A percentile compares a stretch with the other conserved stretches of the same genome.
Conservation (phyloP, 2,329 filamentous ascomycete genomes). For the Sporothrix pallida region DNA sequence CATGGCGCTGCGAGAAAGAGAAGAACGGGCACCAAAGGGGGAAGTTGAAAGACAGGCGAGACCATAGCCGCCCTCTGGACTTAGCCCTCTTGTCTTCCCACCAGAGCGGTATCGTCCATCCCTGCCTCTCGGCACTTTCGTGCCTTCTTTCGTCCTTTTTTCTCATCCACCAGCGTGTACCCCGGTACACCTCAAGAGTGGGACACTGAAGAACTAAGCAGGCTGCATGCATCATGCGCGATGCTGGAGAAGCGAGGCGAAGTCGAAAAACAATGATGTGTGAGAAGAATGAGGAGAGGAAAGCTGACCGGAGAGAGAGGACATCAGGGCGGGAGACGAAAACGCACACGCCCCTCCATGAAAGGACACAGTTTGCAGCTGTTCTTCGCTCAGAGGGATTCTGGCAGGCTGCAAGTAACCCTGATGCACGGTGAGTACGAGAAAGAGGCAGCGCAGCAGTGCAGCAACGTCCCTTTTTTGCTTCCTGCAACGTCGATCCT, state of each 20-base stretch:
- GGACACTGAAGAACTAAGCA: background rate
- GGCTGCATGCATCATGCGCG: conserved; percentile 13
- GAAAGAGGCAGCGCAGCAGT: conserved; percentile 9
- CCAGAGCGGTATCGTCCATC: conserved; percentile 10
- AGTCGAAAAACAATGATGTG: background rate
- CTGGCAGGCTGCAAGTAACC: background rate
- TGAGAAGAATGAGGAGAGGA: background rate
- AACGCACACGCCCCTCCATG: conserved; percentile 23
- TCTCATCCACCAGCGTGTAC: too few relatives aligned
- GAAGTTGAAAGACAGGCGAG: too few relatives aligned
- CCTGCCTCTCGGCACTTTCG: conserved; percentile 10
- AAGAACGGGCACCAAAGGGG: too few relatives aligned
- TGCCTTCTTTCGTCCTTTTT: background rate
- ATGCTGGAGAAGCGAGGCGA: conserved; percentile 13
- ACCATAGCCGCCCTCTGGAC: too few relatives aligned
- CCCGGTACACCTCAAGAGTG: background rate
- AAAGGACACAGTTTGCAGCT: background rate
- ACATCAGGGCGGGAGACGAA: background rate
- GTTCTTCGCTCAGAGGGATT: background rate
- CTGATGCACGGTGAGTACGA: conserved; percentile 2
- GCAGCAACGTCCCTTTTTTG: background rate
- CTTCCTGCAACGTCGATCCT: background rate
- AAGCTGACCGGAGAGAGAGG: background rate
- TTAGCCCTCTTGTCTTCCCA: conserved; percentile 3
- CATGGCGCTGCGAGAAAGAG: background rate